phyloP scores from a whole-genome alignment of 768 basidiomycete genomes.

The Russula vinacea region DNA sequence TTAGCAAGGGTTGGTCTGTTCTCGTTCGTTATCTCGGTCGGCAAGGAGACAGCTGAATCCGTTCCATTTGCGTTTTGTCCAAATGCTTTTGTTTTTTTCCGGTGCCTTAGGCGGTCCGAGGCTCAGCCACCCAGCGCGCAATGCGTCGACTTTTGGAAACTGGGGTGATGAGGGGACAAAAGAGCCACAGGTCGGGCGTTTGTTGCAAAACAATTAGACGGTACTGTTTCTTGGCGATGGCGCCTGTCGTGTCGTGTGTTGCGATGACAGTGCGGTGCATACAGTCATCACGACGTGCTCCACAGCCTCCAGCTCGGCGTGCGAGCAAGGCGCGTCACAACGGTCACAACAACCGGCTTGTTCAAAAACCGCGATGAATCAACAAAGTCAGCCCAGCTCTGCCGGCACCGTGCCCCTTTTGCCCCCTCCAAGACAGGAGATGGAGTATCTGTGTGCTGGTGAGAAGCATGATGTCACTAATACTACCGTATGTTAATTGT shows the following conservation, averaged over 20 bases:
- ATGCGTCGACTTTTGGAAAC: neutral
- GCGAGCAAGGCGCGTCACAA: constrained; percentile 24
- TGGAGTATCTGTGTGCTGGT: constrained; percentile 90
- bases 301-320: no score
- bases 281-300: no score
- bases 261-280: neutral
- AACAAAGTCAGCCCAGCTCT: constrained; percentile 35
- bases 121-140: neutral
- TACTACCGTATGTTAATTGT: neutral
- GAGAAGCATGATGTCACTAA: constrained; percentile 14
- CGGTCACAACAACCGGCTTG: constrained; percentile 33
- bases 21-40: constrained; percentile 27
- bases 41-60: constrained; percentile 30
- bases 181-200: neutral
- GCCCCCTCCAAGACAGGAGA: constrained; percentile 52
- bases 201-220: constrained; percentile 14
- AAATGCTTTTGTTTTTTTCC: neutral
- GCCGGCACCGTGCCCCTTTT: constrained; percentile 37
- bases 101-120: neutral
- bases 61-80: neutral
- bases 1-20: constrained; percentile 15
- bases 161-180: neutral
- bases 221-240: neutral
- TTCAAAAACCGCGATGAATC: constrained; percentile 42
- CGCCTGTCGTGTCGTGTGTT: neutral